phyloP scores from a whole-genome alignment of 2,329 filamentous ascomycete species.

The Thelonectria discophora region DNA sequence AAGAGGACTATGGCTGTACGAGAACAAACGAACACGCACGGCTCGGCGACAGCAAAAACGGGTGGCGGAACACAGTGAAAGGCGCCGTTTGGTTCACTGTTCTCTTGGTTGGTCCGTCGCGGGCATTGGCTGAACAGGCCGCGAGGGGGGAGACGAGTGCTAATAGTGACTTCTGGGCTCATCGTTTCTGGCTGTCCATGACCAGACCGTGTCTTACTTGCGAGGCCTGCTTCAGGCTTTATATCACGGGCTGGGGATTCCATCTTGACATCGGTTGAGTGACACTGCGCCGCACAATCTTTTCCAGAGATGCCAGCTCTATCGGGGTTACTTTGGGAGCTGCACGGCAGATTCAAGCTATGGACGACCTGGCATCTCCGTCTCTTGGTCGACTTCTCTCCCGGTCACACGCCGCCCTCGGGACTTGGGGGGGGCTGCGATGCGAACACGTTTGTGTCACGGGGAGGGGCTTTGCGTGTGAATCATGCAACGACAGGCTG shows the following conservation, averaged over 20 bases:
- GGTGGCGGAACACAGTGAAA: neutral
- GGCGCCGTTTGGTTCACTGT: no score
- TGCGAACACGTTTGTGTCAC: neutral
- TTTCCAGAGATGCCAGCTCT: neutral
- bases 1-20: neutral
- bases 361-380: neutral
- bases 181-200: no score
- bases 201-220: no score
- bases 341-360: neutral
- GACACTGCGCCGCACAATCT: neutral
- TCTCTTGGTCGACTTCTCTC: neutral
- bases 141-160: no score
- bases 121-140: neutral
- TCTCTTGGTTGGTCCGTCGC: no score
- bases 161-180: no score
- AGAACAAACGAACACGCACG: neutral
- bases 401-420: neutral
- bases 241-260: no score
- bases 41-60: neutral
- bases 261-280: neutral
- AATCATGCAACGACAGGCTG: no score
- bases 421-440: neutral
- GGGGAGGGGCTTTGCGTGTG: no score
- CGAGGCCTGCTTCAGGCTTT: no score
- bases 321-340: neutral